A percentile compares a stretch with the other conserved stretches of the same genome.
Evolutionary conservation across 768 basidiomycete species (phyloP).

Genomic region (Leucosporidium yakuticum): DNA sequence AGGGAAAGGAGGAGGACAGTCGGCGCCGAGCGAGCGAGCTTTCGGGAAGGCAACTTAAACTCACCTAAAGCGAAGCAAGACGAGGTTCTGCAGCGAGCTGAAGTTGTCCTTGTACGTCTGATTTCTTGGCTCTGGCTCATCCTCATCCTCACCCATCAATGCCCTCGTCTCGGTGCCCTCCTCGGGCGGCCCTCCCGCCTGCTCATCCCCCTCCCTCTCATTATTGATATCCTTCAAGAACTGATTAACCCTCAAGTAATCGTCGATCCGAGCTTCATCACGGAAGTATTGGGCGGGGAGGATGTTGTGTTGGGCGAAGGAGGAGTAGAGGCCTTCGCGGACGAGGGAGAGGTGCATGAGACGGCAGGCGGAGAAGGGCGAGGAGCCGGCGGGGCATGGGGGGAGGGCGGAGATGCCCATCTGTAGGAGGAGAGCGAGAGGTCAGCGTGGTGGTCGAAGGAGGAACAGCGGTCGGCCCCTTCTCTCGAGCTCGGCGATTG

Average conservation of each 20-base stretch:
- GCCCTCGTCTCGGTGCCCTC: neutral
- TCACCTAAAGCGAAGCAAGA: constrained; percentile 37
- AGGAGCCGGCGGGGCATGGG: constrained; percentile 42
- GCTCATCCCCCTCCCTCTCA: constrained; percentile 37
- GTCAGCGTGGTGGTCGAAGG: neutral
- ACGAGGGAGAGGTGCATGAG: constrained; percentile 35
- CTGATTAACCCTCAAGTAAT: constrained; percentile 40
- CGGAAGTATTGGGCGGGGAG: constrained; percentile 46
- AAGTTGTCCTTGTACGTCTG: constrained; percentile 35
- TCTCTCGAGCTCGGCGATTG: no score
- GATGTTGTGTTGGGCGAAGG: constrained; percentile 34
- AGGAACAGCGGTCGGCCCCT: neutral
- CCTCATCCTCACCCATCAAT: neutral
- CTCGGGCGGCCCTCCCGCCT: constrained; percentile 16
- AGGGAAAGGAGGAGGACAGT: neutral
- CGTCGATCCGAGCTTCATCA: constrained; percentile 43
- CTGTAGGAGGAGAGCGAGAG: constrained; percentile 18
- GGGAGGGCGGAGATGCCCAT: constrained; percentile 45
- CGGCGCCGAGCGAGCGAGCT: neutral
- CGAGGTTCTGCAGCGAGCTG: constrained; percentile 30
- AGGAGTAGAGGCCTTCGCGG: constrained; percentile 30
- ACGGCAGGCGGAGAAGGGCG: constrained; percentile 23
- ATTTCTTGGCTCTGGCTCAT: constrained; percentile 19
- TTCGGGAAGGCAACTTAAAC: constrained; percentile 7
- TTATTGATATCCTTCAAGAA: constrained; percentile 45